Evolutionary conservation across 768 basidiomycete genomes (phyloP).

Genomic region (Lepiota brunneoincarnata): DNA sequence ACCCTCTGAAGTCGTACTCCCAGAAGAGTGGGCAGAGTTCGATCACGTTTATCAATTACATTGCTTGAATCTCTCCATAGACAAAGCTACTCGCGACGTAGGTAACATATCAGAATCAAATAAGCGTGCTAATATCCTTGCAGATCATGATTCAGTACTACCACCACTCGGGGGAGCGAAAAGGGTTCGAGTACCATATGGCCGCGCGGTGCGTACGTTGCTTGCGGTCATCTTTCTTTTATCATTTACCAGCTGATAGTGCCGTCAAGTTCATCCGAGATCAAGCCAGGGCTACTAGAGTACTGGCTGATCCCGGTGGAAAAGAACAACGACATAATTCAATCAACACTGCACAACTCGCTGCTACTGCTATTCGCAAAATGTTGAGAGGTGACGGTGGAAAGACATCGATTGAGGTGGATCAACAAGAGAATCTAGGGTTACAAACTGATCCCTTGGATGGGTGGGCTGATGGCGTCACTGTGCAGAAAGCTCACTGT

Average conservation of each 20-base stretch:
- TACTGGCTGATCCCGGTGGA: slow-evolving; percentile 21
- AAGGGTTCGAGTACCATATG: slow-evolving; percentile 85
- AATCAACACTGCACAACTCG: slow-evolving; percentile 57
- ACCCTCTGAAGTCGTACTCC: slow-evolving; percentile 63
- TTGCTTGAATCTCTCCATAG: slow-evolving; percentile 77
- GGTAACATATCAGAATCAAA: slow-evolving; percentile 23
- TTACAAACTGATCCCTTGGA: slow-evolving; percentile 52
- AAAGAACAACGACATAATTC: slow-evolving; percentile 27
- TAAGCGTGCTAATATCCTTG: slow-evolving; percentile 15
- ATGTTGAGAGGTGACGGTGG: slow-evolving; percentile 55
- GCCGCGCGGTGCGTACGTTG: slow-evolving; percentile 66
- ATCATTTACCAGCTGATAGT: slow-evolving; percentile 29
- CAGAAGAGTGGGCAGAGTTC: slow-evolving; percentile 77
- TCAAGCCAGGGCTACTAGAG: slow-evolving; percentile 53
- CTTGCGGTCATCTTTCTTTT: not conserved
- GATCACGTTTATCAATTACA: slow-evolving; percentile 92
- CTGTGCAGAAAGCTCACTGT: slow-evolving; percentile 69
- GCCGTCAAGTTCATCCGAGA: slow-evolving; percentile 88
- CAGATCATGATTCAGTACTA: slow-evolving; percentile 90
- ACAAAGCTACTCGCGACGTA: slow-evolving; percentile 77
- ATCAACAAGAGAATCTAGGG: slow-evolving; percentile 26
- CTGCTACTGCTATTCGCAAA: slow-evolving; percentile 62
- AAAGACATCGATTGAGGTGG: slow-evolving; percentile 42
- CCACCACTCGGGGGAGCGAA: slow-evolving; percentile 71
- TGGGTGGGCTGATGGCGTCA: slow-evolving; percentile 73